phyloP scores from a whole-genome alignment of 2,329 filamentous ascomycete species.

The Huntiella bhutanensis region DNA sequence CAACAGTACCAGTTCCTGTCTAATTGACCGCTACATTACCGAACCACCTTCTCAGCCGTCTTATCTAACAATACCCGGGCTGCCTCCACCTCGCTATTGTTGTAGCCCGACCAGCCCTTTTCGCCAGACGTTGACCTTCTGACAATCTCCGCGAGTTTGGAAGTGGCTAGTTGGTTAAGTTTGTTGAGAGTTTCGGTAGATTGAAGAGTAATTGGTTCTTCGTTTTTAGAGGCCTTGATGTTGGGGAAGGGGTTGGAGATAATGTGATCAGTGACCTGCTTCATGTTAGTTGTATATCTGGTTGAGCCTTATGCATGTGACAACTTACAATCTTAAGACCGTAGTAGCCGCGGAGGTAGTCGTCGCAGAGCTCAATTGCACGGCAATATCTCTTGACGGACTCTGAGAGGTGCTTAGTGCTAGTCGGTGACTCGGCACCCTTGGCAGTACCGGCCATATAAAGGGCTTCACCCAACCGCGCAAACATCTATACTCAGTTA shows the following conservation, averaged over 20 bases:
- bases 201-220: slow-evolving; percentile 26
- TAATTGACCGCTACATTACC: slow-evolving; percentile 17
- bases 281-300: slow-evolving; percentile 14
- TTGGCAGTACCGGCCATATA: slow-evolving; percentile 45
- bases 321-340: slow-evolving; percentile 58
- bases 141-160: slow-evolving; percentile 60
- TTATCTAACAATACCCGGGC: slow-evolving; percentile 47
- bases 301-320: background rate
- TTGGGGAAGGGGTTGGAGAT: slow-evolving; percentile 24
- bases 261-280: slow-evolving; percentile 30
- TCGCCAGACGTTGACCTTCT: slow-evolving; percentile 40
- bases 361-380: slow-evolving; percentile 82
- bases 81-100: slow-evolving; percentile 50
- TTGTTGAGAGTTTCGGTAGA: slow-evolving; percentile 39
- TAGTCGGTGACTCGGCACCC: slow-evolving; percentile 13
- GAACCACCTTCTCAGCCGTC: slow-evolving; percentile 25
- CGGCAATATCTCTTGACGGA: slow-evolving; percentile 72
- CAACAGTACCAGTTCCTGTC: too few relatives aligned
- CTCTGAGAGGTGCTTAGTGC: slow-evolving; percentile 39
- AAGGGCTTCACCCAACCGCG: slow-evolving; percentile 64
- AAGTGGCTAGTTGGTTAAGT: slow-evolving; percentile 53
- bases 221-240: slow-evolving; percentile 25
- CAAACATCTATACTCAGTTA: slow-evolving; percentile 48
- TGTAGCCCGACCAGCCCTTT: slow-evolving; percentile 54
- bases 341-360: slow-evolving; percentile 83